phyloP scores from a whole-genome alignment of 1,139 yeast genomes.

The Geotrichum reessii region DNA sequence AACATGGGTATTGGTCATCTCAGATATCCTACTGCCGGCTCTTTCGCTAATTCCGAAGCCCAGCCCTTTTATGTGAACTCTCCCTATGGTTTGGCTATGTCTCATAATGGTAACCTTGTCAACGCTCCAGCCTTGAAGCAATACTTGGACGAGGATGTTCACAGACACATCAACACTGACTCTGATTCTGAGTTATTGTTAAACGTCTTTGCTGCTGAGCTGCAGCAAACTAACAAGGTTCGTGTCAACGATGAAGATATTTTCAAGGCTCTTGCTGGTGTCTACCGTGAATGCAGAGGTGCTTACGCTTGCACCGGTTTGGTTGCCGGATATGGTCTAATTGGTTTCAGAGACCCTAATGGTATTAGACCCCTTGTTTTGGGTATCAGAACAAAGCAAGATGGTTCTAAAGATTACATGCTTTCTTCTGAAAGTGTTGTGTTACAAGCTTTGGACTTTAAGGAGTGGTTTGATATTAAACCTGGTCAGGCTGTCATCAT shows the following conservation, averaged over 20 bases:
- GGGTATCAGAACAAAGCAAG: slow-evolving; percentile 67
- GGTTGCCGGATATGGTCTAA: slow-evolving; percentile 92
- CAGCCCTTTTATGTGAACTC: slow-evolving; percentile 98
- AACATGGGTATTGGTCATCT: slow-evolving; percentile 94
- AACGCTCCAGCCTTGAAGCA: slow-evolving; percentile 72
- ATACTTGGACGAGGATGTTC: slow-evolving; percentile 87
- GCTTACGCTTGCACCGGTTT: slow-evolving; percentile 94
- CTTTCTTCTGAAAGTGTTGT: slow-evolving; percentile 94
- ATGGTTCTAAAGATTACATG: slow-evolving; percentile 87
- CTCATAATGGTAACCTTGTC: slow-evolving; percentile 93
- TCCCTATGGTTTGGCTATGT: slow-evolving; percentile 85
- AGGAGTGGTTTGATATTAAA: slow-evolving; percentile 67
- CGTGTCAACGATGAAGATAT: slow-evolving; percentile 90
- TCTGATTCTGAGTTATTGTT: slow-evolving; percentile 87
- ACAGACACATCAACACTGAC: slow-evolving; percentile 95
- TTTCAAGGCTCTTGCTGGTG: slow-evolving; percentile 77
- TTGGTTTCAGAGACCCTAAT: slow-evolving; percentile 95
- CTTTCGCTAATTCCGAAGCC: slow-evolving; percentile 93
- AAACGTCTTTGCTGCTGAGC: slow-evolving; percentile 85
- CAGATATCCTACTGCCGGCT: slow-evolving; percentile 98
- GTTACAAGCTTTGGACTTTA: slow-evolving; percentile 85
- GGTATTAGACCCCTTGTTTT: slow-evolving; percentile 88
- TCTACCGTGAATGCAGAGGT: slow-evolving; percentile 76
- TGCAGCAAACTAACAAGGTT: slow-evolving; percentile 85
- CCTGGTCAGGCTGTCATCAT: slow-evolving; percentile 98